Percentiles rank a stretch among this genome's conserved stretches.
Evolutionary conservation across 305 asterid species (phyloP).

Genomic region (Fraxinus baroniana): DNA sequence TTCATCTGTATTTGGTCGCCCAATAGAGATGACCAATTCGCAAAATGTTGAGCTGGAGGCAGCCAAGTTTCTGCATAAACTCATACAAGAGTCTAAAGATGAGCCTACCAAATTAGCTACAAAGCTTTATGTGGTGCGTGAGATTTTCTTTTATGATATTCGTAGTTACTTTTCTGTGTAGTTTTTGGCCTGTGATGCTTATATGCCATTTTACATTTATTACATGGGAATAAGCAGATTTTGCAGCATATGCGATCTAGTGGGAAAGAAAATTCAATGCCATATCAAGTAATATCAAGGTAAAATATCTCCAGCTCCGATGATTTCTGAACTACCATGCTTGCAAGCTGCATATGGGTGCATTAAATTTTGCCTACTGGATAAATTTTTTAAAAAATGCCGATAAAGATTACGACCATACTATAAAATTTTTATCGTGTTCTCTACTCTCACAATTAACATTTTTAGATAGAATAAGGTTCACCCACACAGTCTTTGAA

Average conservation of each 20-base stretch:
- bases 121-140: slow-evolving; percentile 84
- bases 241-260: slow-evolving; percentile 97
- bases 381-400: slow-evolving; percentile 20
- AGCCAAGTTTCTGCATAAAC: slow-evolving; percentile 93
- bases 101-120: slow-evolving; percentile 97
- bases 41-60: slow-evolving; percentile 97
- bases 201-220: slow-evolving; percentile 9
- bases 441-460: slow-evolving; percentile 10
- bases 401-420: background rate
- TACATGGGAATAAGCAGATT: slow-evolving; percentile 51
- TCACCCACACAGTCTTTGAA: background rate
- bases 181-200: slow-evolving; percentile 19
- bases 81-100: slow-evolving; percentile 92
- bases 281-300: slow-evolving; percentile 97
- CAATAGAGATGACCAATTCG: slow-evolving; percentile 64
- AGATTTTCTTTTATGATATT: slow-evolving; percentile 17
- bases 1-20: background rate
- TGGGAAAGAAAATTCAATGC: slow-evolving; percentile 97
- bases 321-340: slow-evolving; percentile 11
- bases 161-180: background rate
- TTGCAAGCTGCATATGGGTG: slow-evolving; percentile 24
- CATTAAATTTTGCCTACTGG: slow-evolving; percentile 7
- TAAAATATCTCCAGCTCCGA: slow-evolving; percentile 29
- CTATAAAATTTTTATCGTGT: background rate
- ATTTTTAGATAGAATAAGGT: slow-evolving; percentile 14